These are phyloP conservation scores for Mycena vulgaris DNA, from an alignment of 768 basidiomycete species.

Conservation along the genomic window DNA sequence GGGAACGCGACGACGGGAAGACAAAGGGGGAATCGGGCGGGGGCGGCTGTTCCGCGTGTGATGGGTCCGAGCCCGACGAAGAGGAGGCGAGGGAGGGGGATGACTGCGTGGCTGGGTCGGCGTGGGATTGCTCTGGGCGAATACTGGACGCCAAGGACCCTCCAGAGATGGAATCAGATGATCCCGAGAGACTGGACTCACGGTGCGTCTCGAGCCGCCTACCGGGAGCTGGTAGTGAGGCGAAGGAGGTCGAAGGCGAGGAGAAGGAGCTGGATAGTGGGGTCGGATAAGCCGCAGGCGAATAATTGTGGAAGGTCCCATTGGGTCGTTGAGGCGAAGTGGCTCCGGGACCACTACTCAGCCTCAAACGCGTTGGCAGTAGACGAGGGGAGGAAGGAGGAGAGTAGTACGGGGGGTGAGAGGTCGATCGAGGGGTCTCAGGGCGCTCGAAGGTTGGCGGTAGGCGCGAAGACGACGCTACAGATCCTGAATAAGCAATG, in stretches of 20 bases:
- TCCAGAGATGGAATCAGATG: conserved; percentile 25
- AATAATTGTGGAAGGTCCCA: neutral
- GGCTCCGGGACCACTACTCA: neutral
- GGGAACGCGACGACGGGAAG: conserved; percentile 42
- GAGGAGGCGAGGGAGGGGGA: conserved; percentile 20
- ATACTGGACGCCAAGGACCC: neutral
- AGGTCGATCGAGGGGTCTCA: conserved; percentile 6
- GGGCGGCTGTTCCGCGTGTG: neutral
- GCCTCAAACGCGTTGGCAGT: neutral
- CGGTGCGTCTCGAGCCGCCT: neutral
- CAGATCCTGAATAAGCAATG: conserved; percentile 13
- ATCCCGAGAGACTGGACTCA: conserved; percentile 14
- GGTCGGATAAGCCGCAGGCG: conserved; percentile 23
- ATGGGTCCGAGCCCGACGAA: conserved; percentile 13
- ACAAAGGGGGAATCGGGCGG: conserved; percentile 30
- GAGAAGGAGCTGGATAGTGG: conserved; percentile 16
- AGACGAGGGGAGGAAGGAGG: conserved; percentile 22
- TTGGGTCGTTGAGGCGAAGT: conserved; percentile 1
- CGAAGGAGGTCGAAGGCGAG: conserved; percentile 19
- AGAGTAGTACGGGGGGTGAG: conserved; percentile 30
- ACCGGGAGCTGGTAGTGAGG: neutral
- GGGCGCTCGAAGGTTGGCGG: neutral
- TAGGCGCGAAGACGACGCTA: conserved; percentile 32
- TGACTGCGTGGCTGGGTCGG: conserved; percentile 24
- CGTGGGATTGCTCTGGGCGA: neutral